Conservation (phyloP, 148 eudicot genomes). For the Rhododendron kiyosumense region DNA sequence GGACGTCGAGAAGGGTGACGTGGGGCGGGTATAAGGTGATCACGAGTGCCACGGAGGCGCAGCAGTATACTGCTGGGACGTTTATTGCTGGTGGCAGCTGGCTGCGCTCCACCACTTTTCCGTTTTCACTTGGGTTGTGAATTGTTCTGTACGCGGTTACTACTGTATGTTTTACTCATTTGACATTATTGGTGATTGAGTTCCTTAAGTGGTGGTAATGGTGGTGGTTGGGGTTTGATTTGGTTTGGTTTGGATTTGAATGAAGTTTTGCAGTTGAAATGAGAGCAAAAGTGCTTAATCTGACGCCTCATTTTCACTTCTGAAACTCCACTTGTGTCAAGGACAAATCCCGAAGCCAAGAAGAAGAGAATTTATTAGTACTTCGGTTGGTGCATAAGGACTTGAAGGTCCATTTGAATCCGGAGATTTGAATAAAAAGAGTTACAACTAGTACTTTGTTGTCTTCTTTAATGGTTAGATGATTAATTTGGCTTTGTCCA, state of each 20-base stretch:
- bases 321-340: too few species aligned
- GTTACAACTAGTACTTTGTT: not conserved
- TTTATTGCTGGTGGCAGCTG: slow-evolving; percentile 45
- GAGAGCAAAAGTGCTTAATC: too few species aligned
- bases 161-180: too few species aligned
- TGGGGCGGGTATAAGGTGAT: slow-evolving; percentile 47
- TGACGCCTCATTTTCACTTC: too few species aligned
- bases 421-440: not conserved
- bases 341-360: too few species aligned
- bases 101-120: slow-evolving; percentile 39
- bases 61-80: slow-evolving; percentile 30
- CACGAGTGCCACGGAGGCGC: slow-evolving; percentile 40
- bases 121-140: slow-evolving; percentile 43
- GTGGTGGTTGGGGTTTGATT: not conserved
- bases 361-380: too few species aligned
- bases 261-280: not conserved
- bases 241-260: not conserved
- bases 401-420: too few species aligned
- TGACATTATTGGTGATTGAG: not conserved
- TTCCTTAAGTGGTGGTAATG: not conserved
- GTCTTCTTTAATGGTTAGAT: too few species aligned
- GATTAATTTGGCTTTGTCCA: too few species aligned
- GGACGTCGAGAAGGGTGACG: slow-evolving; percentile 31
- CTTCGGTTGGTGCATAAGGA: too few species aligned
- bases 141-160: not conserved